These are phyloP conservation scores for Backusella westeae DNA, from an alignment of 192 early-diverging fungal genomes.

Conservation along the genomic window DNA sequence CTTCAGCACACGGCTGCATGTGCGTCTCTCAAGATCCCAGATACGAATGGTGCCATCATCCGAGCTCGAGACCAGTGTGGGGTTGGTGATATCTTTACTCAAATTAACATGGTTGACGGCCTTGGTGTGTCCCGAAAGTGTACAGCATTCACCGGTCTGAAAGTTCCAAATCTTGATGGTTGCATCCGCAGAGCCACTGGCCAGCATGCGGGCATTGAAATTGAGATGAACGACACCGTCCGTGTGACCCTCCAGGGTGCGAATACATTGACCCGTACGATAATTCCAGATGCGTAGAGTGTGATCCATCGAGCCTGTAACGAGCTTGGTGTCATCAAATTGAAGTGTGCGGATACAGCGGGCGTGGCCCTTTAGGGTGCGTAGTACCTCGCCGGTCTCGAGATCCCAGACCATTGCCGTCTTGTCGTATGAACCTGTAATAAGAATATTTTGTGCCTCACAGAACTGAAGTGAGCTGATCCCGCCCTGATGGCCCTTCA, in stretches of 20 bases:
- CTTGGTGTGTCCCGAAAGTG: slow-evolving; percentile 80
- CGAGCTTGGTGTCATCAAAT: slow-evolving; percentile 91
- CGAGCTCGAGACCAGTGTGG: slow-evolving; percentile 70
- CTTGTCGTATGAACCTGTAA: slow-evolving; percentile 85
- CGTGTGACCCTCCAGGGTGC: slow-evolving; percentile 71
- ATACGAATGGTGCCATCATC: slow-evolving; percentile 82
- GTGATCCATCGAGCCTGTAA: slow-evolving; percentile 90
- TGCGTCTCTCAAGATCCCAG: slow-evolving; percentile 79
- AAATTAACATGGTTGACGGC: slow-evolving; percentile 89
- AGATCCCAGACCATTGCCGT: slow-evolving; percentile 86
- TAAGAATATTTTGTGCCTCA: slow-evolving; percentile 65
- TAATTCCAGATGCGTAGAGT: slow-evolving; percentile 93
- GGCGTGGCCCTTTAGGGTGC: slow-evolving; percentile 77
- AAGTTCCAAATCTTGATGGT: slow-evolving; percentile 90
- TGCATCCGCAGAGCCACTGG: slow-evolving; percentile 80
- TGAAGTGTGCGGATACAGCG: slow-evolving; percentile 84
- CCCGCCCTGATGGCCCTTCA: slow-evolving; percentile 80
- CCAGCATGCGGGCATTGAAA: slow-evolving; percentile 73
- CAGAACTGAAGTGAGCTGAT: slow-evolving; percentile 87
- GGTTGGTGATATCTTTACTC: slow-evolving; percentile 49
- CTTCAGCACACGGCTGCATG: slow-evolving; percentile 58
- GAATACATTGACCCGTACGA: slow-evolving; percentile 83
- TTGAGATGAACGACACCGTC: slow-evolving; percentile 84
- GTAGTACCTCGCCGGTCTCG: slow-evolving; percentile 72
- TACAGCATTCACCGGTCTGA: slow-evolving; percentile 58